phyloP scores from a whole-genome alignment of 2,329 filamentous ascomycete species.

The Emmonsia crescens region DNA sequence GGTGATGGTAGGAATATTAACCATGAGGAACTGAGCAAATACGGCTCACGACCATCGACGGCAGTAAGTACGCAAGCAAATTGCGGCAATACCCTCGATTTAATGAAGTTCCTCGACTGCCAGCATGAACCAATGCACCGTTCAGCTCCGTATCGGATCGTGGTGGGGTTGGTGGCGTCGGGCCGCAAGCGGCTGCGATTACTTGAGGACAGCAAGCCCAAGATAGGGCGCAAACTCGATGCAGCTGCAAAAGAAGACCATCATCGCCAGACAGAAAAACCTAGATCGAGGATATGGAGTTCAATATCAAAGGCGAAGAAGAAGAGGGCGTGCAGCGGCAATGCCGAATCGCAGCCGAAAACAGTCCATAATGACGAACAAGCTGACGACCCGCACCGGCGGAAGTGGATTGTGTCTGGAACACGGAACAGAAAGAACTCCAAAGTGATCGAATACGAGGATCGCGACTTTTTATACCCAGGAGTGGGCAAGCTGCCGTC shows the following conservation, averaged over 20 bases:
- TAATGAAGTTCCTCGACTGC: neutral
- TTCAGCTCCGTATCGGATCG: neutral
- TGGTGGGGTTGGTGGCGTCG: neutral
- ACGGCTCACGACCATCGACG: neutral
- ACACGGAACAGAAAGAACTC: neutral
- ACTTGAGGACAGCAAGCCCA: neutral
- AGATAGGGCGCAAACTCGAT: neutral
- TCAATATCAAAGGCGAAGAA: neutral
- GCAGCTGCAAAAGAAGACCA: neutral
- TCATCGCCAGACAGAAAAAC: neutral
- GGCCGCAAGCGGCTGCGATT: conserved; percentile 1
- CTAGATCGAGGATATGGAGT: neutral
- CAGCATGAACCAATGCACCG: conserved; percentile 2
- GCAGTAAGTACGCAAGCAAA: neutral
- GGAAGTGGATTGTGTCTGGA: neutral
- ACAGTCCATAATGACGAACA: neutral
- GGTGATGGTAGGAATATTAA: neutral
- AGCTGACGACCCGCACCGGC: neutral
- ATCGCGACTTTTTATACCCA: conserved; percentile 4
- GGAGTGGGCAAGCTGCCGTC: conserved; percentile 2
- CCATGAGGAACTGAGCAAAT: neutral
- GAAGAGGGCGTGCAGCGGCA: neutral
- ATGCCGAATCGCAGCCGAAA: neutral
- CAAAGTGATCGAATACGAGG: neutral
- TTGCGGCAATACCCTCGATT: neutral